These are phyloP conservation scores for Ambrosia hybrid DNA, from an alignment of 140 eudicot species.

Conservation along the genomic window DNA sequence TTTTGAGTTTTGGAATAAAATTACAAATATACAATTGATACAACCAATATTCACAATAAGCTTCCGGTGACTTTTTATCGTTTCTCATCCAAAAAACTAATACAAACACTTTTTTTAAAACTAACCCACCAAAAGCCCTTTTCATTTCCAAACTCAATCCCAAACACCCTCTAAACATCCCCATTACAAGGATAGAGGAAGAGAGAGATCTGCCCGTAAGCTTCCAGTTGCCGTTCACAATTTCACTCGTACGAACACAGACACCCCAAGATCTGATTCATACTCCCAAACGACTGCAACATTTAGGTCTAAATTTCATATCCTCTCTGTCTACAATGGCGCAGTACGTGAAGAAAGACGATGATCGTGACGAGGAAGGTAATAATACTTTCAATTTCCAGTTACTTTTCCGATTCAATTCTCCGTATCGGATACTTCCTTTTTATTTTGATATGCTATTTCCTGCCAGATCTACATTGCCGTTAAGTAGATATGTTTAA, in stretches of 20 bases:
- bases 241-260: slow-evolving; percentile 23
- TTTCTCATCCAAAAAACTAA: no score
- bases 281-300: slow-evolving; percentile 11
- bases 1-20: no score
- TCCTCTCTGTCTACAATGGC: slow-evolving; percentile 48
- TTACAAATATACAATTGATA: no score
- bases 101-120: no score
- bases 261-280: slow-evolving; percentile 31
- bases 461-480: slow-evolving; percentile 31
- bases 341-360: slow-evolving; percentile 83
- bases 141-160: no score
- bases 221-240: slow-evolving; percentile 24
- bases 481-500: neutral
- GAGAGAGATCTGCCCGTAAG: slow-evolving; percentile 19
- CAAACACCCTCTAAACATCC: neutral
- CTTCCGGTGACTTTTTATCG: no score
- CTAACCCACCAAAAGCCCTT: no score
- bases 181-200: slow-evolving; percentile 9
- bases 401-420: neutral
- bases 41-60: no score
- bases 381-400: slow-evolving; percentile 3
- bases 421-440: neutral
- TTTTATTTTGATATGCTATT: slow-evolving; percentile 9
- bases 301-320: slow-evolving; percentile 4
- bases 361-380: slow-evolving; percentile 98